phyloP scores from a whole-genome alignment of 1,284 basidiomycete species.

The Takashimella koratensis region DNA sequence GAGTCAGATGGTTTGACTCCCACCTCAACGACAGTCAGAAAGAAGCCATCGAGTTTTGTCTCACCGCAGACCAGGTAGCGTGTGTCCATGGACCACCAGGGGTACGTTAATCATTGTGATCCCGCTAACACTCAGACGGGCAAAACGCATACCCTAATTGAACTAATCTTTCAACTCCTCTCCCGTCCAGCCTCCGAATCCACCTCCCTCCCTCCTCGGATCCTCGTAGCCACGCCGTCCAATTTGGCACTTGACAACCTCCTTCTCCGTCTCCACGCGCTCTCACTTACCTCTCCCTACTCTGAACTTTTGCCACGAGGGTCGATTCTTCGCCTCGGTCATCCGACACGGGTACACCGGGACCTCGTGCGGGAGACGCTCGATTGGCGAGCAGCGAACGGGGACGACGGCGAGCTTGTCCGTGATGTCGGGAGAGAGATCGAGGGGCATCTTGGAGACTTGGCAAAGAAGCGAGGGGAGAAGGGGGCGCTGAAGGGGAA shows the following conservation, averaged over 20 bases:
- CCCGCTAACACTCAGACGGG: slow-evolving; percentile 56
- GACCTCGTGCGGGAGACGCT: slow-evolving; percentile 72
- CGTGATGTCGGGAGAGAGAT: slow-evolving; percentile 82
- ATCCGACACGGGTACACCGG: slow-evolving; percentile 87
- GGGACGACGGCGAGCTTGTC: slow-evolving; percentile 72
- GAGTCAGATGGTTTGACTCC: slow-evolving; percentile 68
- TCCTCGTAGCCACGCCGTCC: slow-evolving; percentile 52
- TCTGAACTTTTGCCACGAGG: slow-evolving; percentile 39
- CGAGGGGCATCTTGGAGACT: slow-evolving; percentile 60
- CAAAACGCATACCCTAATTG: slow-evolving; percentile 87
- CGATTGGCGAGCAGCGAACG: slow-evolving; percentile 77
- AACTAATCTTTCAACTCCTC: slow-evolving; percentile 80
- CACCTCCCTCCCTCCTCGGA: slow-evolving; percentile 50
- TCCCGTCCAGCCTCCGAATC: slow-evolving; percentile 28
- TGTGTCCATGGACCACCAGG: slow-evolving; percentile 96
- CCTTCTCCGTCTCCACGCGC: slow-evolving; percentile 63
- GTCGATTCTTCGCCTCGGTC: slow-evolving; percentile 72
- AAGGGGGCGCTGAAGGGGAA: slow-evolving; percentile 58
- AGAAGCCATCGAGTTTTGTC: slow-evolving; percentile 56
- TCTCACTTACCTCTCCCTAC: slow-evolving; percentile 26
- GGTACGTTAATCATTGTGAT: slow-evolving; percentile 48
- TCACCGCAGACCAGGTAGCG: slow-evolving; percentile 62
- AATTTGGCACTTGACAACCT: slow-evolving; percentile 66
- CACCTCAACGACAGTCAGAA: slow-evolving; percentile 79
- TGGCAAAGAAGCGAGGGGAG: slow-evolving; percentile 73